Percentiles rank a stretch among this genome's conserved stretches.
Conservation (phyloP, 164 flowering plant species). For the Saururus chinensis region DNA sequence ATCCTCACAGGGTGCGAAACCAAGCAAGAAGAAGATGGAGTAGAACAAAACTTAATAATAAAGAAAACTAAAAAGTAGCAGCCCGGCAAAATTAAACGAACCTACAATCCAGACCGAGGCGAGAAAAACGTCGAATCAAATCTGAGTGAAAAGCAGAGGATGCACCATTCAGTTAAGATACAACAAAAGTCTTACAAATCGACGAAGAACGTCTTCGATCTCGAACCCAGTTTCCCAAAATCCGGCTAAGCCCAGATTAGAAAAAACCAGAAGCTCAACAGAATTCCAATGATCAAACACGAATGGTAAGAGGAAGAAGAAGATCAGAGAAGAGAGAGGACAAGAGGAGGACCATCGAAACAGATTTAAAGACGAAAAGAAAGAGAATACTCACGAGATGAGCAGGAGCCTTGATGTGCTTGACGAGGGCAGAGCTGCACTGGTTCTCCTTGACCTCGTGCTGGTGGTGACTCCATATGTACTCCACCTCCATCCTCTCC, state of each 20-base stretch:
- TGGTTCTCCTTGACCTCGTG: conserved; percentile 45
- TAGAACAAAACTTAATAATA: background rate
- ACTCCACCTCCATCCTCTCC: conserved; percentile 27
- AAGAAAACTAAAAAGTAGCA: background rate
- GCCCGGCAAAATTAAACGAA: no score
- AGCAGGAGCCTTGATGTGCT: conserved; percentile 63
- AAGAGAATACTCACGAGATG: conserved; percentile 31
- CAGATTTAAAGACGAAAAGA: no score
- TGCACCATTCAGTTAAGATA: no score
- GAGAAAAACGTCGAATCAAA: background rate
- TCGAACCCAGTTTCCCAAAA: background rate
- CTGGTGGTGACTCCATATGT: conserved; percentile 40
- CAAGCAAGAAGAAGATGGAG: background rate
- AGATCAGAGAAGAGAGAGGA: background rate
- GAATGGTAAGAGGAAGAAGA: no score
- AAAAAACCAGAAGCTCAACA: background rate
- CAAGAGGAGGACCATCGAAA: conserved; percentile 15
- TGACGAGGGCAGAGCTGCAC: conserved; percentile 49
- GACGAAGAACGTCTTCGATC: no score
- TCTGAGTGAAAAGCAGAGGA: no score
- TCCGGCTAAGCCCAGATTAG: background rate
- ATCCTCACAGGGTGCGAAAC: background rate
- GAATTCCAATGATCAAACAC: no score
- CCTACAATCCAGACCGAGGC: background rate
- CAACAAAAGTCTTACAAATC: no score